phyloP scores from a whole-genome alignment of 768 basidiomycete genomes.

The Phanerochaete carnosa region DNA sequence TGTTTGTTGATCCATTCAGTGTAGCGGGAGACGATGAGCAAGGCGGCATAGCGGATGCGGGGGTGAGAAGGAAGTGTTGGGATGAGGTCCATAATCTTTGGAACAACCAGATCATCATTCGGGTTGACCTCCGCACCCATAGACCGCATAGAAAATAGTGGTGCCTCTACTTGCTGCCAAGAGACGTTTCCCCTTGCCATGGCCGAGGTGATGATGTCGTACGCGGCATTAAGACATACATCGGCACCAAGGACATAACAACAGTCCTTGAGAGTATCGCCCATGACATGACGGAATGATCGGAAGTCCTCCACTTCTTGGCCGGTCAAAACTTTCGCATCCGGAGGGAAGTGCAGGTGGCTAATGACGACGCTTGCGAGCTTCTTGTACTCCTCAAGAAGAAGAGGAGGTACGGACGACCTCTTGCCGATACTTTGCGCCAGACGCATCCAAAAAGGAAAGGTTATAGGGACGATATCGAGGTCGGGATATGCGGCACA shows the following conservation, averaged over 20 bases:
- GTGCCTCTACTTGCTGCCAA: slow-evolving; percentile 98
- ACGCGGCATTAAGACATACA: slow-evolving; percentile 75
- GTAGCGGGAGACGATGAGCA: slow-evolving; percentile 93
- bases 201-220: slow-evolving; percentile 74
- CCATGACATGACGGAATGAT: slow-evolving; percentile 95
- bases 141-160: slow-evolving; percentile 94
- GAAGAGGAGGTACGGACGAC: slow-evolving; percentile 65
- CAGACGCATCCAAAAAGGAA: slow-evolving; percentile 97
- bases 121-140: slow-evolving; percentile 95
- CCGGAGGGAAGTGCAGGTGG: slow-evolving; percentile 89
- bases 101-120: slow-evolving; percentile 80
- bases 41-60: slow-evolving; percentile 89
- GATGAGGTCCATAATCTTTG: slow-evolving; percentile 93
- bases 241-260: slow-evolving; percentile 91
- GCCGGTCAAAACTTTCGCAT: slow-evolving; percentile 57
- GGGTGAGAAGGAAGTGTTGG: slow-evolving; percentile 88
- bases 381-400: slow-evolving; percentile 77
- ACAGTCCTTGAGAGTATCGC: slow-evolving; percentile 98
- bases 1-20: slow-evolving; percentile 95
- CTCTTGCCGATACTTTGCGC: slow-evolving; percentile 86
- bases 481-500: slow-evolving; percentile 92
- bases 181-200: slow-evolving; percentile 61
- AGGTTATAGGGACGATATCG: slow-evolving; percentile 96
- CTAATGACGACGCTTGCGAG: slow-evolving; percentile 84
- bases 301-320: slow-evolving; percentile 95